Percentiles rank a stretch among this genome's conserved stretches.
Conservation (phyloP, 345 rosid genomes). For the Xanthoceras sorbifolium region DNA sequence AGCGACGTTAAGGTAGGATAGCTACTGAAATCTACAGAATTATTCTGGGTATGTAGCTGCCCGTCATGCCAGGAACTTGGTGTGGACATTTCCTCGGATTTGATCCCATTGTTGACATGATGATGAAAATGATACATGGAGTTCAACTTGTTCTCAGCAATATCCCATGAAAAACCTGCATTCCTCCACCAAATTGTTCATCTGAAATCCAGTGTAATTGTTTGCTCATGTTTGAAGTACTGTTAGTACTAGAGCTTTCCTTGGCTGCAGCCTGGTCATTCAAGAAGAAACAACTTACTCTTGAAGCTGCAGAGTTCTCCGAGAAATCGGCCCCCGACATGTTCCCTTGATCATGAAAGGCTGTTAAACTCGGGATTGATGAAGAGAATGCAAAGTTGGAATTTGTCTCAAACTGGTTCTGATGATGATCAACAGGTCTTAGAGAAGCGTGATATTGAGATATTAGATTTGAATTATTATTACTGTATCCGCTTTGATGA, state of each 20-base stretch:
- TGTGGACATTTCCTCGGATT: constrained; percentile 35
- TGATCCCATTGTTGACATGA: constrained; percentile 38
- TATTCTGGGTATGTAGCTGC: constrained; percentile 30
- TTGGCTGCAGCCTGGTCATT: constrained; percentile 27
- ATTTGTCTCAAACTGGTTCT: constrained; percentile 35
- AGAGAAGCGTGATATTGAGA: constrained; percentile 24
- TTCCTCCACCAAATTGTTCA: constrained; percentile 35
- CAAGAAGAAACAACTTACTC: constrained; percentile 37
- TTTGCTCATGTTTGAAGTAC: constrained; percentile 50
- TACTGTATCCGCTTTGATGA: constrained; percentile 19
- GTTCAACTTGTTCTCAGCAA: constrained; percentile 30
- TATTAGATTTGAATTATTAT: constrained; percentile 23
- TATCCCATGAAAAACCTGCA: constrained; percentile 39
- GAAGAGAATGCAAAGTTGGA: constrained; percentile 39
- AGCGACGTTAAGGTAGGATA: constrained; percentile 48
- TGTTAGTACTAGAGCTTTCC: constrained; percentile 53
- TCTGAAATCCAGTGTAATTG: constrained; percentile 40
- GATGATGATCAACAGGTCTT: constrained; percentile 16
- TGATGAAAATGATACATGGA: constrained; percentile 35
- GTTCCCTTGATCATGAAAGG: constrained; percentile 44
- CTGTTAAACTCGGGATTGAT: constrained; percentile 49
- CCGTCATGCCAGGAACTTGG: constrained; percentile 41
- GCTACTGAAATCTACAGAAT: constrained; percentile 49
- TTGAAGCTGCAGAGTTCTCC: constrained; percentile 43
- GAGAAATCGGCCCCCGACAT: constrained; percentile 40